phyloP scores from a whole-genome alignment of 179 eudicot genomes.

The Patellifolia procumbens region DNA sequence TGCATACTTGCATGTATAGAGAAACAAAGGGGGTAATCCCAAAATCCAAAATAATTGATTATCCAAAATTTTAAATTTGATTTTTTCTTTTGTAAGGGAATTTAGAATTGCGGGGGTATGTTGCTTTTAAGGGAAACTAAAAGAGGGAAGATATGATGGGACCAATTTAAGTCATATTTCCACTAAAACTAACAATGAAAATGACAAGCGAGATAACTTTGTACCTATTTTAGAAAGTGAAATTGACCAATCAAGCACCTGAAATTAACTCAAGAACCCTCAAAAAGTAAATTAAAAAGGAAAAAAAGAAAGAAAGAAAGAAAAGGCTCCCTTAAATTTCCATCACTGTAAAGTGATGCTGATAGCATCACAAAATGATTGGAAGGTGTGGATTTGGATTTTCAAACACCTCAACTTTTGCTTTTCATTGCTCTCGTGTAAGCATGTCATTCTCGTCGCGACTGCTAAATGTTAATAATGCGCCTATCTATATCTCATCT shows the following conservation, averaged over 20 bases:
- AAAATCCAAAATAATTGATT: no score
- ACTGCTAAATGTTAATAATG: no score
- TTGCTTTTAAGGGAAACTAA: constrained; percentile 9
- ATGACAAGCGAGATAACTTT: constrained; percentile 2
- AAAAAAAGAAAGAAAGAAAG: no score
- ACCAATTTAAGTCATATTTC: constrained; percentile 29
- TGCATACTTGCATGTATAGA: no score
- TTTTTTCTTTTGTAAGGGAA: background rate
- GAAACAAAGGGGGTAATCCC: no score
- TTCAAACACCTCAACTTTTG: constrained; percentile 1
- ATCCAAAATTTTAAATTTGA: no score
- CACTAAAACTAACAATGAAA: constrained; percentile 24
- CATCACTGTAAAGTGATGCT: constrained; percentile 18
- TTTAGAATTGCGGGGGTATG: background rate
- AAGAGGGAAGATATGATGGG: constrained; percentile 1
- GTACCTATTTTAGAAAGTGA: constrained; percentile 14
- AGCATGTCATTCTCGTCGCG: constrained; percentile 14
- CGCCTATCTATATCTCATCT: background rate
- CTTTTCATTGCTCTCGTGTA: constrained; percentile 15
- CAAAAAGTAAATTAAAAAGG: no score
- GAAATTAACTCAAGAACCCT: no score
- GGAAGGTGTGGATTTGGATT: constrained; percentile 1
- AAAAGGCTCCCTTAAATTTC: background rate
- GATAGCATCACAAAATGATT: constrained; percentile 24
- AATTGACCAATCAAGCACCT: constrained; percentile 9